Conservation (phyloP, 345 rosid species). For the Hibiscus syriacus region DNA sequence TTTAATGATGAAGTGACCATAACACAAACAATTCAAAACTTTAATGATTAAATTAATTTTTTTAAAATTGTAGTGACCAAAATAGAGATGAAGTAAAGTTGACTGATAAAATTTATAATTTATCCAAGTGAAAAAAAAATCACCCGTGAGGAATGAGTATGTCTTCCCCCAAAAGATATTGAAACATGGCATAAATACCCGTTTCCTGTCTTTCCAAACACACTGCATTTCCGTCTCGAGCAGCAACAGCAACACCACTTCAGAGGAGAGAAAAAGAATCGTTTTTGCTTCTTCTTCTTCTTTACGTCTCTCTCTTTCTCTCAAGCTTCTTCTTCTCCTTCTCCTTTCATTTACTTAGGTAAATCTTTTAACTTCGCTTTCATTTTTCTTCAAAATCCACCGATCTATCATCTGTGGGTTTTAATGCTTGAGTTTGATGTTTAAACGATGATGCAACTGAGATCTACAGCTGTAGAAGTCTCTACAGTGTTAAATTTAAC, state of each 20-base stretch:
- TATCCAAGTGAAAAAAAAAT: no score
- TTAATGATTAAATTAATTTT: no score
- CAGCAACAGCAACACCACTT: background rate
- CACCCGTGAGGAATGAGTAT: no score
- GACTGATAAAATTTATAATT: no score
- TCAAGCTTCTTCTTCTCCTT: background rate
- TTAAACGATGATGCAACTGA: slow-evolving; percentile 6
- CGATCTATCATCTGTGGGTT: slow-evolving; percentile 16
- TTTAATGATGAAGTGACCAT: no score
- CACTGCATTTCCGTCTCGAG: background rate
- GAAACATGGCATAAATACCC: background rate
- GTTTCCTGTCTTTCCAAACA: background rate
- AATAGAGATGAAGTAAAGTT: no score
- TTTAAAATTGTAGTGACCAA: no score
- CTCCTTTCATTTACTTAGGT: background rate
- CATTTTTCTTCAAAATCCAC: background rate
- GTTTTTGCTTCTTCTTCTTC: slow-evolving; percentile 2
- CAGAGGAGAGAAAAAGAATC: slow-evolving; percentile 3
- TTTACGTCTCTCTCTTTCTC: background rate
- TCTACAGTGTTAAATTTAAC: background rate
- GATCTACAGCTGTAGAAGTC: slow-evolving; percentile 18
- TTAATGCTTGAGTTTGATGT: slow-evolving; percentile 1
- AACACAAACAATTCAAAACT: no score
- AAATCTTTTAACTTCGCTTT: background rate
- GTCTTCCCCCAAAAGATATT: background rate